A percentile compares a stretch with the other conserved stretches of the same genome.
These are phyloP conservation scores for Ascochyta clinopodiicola DNA, from an alignment of 2,329 filamentous ascomycete species.

Conservation along the genomic window DNA sequence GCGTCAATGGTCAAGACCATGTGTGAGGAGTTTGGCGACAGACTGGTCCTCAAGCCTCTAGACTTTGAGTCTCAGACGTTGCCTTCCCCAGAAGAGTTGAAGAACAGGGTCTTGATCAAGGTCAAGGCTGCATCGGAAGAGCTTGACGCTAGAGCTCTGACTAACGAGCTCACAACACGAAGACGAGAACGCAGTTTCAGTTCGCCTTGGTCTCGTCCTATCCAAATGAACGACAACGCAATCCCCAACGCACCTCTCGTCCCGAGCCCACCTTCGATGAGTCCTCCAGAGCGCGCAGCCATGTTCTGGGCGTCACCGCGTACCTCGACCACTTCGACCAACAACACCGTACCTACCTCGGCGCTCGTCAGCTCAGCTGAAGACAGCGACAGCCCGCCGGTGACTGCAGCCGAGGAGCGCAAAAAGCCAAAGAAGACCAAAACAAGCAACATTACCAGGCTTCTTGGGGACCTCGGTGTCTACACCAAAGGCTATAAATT, in stretches of 20 bases:
- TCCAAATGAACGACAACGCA: constrained; percentile 63
- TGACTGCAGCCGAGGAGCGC: constrained; percentile 64
- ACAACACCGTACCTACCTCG: constrained; percentile 62
- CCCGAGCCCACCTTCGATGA: constrained; percentile 61
- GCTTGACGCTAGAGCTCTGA: constrained; percentile 42
- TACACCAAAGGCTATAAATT: constrained; percentile 82
- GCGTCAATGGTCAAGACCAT: constrained; percentile 88
- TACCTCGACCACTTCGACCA: constrained; percentile 63
- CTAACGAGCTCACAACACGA: constrained; percentile 45
- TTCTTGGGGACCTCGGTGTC: constrained; percentile 84
- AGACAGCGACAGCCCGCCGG: constrained; percentile 73
- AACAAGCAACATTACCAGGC: constrained; percentile 82
- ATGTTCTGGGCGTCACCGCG: constrained; percentile 58
- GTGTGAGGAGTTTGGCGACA: constrained; percentile 80
- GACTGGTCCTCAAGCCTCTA: constrained; percentile 77
- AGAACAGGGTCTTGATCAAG: constrained; percentile 86
- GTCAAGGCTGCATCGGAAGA: constrained; percentile 76
- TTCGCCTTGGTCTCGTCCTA: constrained; percentile 73
- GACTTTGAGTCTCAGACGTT: constrained; percentile 71
- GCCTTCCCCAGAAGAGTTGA: constrained; percentile 85
- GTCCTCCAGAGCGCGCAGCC: constrained; percentile 57
- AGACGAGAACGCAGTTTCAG: constrained; percentile 72
- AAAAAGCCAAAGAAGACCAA: constrained; percentile 66
- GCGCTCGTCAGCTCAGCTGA: constrained; percentile 68
- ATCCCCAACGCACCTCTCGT: constrained; percentile 58